phyloP scores from a whole-genome alignment of 257 asterid genomes.

The Avicennia marina region DNA sequence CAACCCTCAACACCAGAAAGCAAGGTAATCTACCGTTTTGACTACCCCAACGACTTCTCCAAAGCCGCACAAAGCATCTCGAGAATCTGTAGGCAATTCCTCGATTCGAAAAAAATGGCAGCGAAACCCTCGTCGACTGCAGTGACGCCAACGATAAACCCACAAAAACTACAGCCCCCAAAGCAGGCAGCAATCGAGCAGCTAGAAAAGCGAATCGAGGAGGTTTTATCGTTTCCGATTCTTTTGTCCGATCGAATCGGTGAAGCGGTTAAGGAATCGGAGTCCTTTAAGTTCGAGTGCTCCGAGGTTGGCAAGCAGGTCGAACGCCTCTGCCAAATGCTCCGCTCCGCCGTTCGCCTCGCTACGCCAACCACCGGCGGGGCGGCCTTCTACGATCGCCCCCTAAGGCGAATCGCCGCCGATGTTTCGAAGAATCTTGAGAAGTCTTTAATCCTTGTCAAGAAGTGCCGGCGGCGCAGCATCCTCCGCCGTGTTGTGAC shows the following conservation, averaged over 20 bases:
- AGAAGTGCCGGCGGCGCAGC: slow-evolving; percentile 66
- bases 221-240: slow-evolving; percentile 40
- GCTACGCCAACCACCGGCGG: slow-evolving; percentile 42
- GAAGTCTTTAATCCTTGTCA: slow-evolving; percentile 43
- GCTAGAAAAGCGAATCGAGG: slow-evolving; percentile 42
- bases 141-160: slow-evolving; percentile 9
- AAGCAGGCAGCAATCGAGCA: slow-evolving; percentile 27
- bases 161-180: slow-evolving; percentile 30
- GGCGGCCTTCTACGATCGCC: slow-evolving; percentile 60
- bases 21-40: too few relatives aligned
- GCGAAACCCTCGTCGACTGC: slow-evolving; percentile 33
- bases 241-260: slow-evolving; percentile 39
- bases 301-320: slow-evolving; percentile 46
- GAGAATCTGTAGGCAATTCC: too few relatives aligned
- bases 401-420: slow-evolving; percentile 54
- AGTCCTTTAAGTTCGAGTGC: slow-evolving; percentile 58
- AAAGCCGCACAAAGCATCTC: too few relatives aligned
- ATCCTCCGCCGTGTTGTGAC: slow-evolving; percentile 53
- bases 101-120: slow-evolving; percentile 32
- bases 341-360: slow-evolving; percentile 61
- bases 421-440: slow-evolving; percentile 58
- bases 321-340: slow-evolving; percentile 50
- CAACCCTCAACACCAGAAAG: too few relatives aligned
- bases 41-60: too few relatives aligned
- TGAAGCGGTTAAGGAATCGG: slow-evolving; percentile 45